Percentiles rank a stretch among this genome's conserved stretches.
These are phyloP conservation scores for Solanum stenotomum DNA, from an alignment of 257 asterid genomes.

Conservation along the genomic window DNA sequence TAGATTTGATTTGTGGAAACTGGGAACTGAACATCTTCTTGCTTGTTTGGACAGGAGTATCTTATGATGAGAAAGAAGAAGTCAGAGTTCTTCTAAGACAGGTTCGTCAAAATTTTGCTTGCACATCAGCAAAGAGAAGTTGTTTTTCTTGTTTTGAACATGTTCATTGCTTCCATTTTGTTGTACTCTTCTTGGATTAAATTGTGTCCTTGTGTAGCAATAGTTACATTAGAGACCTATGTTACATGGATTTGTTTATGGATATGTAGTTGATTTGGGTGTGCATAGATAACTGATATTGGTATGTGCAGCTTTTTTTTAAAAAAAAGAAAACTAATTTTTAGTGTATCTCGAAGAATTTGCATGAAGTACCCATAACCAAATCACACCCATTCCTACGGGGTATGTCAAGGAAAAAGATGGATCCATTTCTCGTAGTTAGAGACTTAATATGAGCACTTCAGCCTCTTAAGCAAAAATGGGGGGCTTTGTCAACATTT, in stretches of 20 bases:
- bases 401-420: neutral
- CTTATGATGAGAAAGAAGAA: constrained; percentile 89
- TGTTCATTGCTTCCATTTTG: neutral
- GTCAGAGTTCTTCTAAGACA: constrained; percentile 81
- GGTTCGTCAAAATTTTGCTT: constrained; percentile 36
- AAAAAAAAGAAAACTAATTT: neutral
- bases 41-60: constrained; percentile 45
- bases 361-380: neutral
- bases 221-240: neutral
- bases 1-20: neutral
- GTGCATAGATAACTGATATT: neutral
- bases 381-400: neutral
- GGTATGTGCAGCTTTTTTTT: neutral
- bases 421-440: neutral
- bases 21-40: neutral
- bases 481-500: neutral
- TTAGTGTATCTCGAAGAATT: neutral
- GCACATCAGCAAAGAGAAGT: neutral
- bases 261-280: neutral
- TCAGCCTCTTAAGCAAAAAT: neutral
- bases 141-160: neutral
- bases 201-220: neutral
- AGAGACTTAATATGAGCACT: neutral
- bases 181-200: neutral
- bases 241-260: neutral